phyloP scores from a whole-genome alignment of 495 filamentous ascomycete species.

The Tuber borchii region DNA sequence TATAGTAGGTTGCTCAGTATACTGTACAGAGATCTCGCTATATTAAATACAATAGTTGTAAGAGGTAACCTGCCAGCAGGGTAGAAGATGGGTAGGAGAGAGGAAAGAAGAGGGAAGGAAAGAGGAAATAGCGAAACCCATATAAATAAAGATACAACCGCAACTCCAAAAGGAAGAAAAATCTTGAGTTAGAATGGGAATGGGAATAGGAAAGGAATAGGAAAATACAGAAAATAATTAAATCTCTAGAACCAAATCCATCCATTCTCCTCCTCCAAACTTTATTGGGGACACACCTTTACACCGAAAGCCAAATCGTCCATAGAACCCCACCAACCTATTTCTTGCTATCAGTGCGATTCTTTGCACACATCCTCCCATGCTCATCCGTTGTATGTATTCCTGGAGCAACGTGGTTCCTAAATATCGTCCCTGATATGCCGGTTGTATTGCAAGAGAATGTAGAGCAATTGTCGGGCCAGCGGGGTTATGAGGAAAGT shows the following conservation, averaged over 20 bases:
- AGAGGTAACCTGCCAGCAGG: neutral
- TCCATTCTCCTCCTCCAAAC: constrained; percentile 77
- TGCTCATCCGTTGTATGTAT: constrained; percentile 62
- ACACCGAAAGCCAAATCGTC: constrained; percentile 64
- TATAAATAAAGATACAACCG: neutral
- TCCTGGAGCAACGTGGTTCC: constrained; percentile 69
- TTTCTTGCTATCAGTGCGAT: constrained; percentile 75
- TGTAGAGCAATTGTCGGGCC: constrained; percentile 74
- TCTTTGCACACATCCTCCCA: constrained; percentile 59
- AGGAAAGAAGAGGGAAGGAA: neutral
- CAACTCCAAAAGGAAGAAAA: neutral
- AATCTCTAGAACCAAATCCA: constrained; percentile 54
- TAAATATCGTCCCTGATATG: constrained; percentile 65
- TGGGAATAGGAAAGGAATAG: neutral
- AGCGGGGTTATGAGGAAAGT: constrained; percentile 50
- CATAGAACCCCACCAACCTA: constrained; percentile 65
- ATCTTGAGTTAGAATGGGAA: neutral
- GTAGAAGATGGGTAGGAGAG: neutral
- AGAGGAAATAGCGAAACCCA: neutral
- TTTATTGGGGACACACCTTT: constrained; percentile 56
- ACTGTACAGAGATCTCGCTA: neutral
- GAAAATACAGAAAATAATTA: neutral
- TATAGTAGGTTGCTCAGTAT: neutral
- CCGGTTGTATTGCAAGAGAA: constrained; percentile 69
- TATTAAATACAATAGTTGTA: neutral